Evolutionary conservation across 148 eudicot species (phyloP).

Genomic region (Camellia granthamiana): DNA sequence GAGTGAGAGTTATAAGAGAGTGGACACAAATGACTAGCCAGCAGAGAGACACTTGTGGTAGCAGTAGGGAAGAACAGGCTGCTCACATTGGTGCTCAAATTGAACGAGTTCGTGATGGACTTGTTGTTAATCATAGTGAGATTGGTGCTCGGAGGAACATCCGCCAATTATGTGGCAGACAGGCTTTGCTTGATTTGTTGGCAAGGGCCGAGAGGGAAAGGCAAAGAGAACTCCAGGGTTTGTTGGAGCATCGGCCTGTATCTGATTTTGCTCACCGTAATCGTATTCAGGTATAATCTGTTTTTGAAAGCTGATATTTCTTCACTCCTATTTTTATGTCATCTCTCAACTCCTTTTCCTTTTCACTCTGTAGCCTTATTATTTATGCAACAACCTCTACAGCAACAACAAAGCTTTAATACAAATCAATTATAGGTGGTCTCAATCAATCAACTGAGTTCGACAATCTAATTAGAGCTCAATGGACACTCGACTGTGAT

Average conservation of each 20-base stretch:
- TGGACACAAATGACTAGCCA: conserved; percentile 56
- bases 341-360: not conserved
- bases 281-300: conserved; percentile 71
- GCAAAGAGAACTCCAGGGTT: conserved; percentile 55
- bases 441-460: too few relatives aligned
- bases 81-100: conserved; percentile 51
- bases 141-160: conserved; percentile 47
- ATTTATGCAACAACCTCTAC: not conserved
- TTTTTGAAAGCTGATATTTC: not conserved
- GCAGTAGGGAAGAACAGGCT: conserved; percentile 43
- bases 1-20: conserved; percentile 65
- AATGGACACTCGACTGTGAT: too few relatives aligned
- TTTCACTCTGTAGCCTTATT: not conserved
- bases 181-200: conserved; percentile 82
- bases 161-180: conserved; percentile 78
- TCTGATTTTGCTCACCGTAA: conserved; percentile 72
- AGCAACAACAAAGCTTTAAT: not conserved
- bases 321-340: not conserved
- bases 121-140: conserved; percentile 33
- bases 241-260: conserved; percentile 55
- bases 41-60: conserved; percentile 34
- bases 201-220: conserved; percentile 58
- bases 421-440: too few relatives aligned
- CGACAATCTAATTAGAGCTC: too few relatives aligned
- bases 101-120: conserved; percentile 51